Base-by-base conservation (phyloP, 2,329 filamentous ascomycete genomes). In the Colletotrichum sp. region DNA sequence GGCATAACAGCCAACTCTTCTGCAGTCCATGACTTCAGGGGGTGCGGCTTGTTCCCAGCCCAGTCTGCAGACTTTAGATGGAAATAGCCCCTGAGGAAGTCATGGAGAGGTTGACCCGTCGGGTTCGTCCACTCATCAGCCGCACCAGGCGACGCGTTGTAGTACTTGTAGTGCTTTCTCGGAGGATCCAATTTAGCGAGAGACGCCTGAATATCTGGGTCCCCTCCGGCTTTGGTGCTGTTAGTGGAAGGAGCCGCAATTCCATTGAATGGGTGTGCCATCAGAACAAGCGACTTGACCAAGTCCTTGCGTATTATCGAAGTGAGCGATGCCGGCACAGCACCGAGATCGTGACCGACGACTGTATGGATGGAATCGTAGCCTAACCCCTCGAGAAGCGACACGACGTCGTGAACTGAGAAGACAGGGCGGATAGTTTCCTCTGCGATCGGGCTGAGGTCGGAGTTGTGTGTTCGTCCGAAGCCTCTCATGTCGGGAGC, bases 151-250 rank as follows among this genome's bases (percentile, higher is more conserved):
- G 87, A 88, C 4, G 90, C 89, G 79, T 92, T 92, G 82, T 92
- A 94, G 89, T 89, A 93, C 82, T 93, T 93, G 85, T 94, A 94
- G 81, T 94, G 92, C 81, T 94, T 94, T 11, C 91, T 81, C 0
- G 92, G 91, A n/a, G 89, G 87, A 3, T 86, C 81, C 2, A 92
- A 86, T 55, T 85, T 84, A 1, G 88, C 88, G 3, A 94, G 87
- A 5, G 89, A 89, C 25, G 85, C 83, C 73, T 92, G 90, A n/a
- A 94, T 88, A 72, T 92, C 87, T 27, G 80, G 19, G 9, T 71
- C 72, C 32, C 25, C 13, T 11, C 4, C 28, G 13, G n/a, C 6
- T 2, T 22, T 57, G 4, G 13, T 25, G 77, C 74, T 11, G 13
- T 15, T 25, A 5, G 8, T 9, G 6, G 55, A 28, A 67, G 22